Percentiles rank a stretch among this genome's conserved stretches.
phyloP scores from a whole-genome alignment of 306 rosid genomes.

The Dalbergia cochinchinensis region DNA sequence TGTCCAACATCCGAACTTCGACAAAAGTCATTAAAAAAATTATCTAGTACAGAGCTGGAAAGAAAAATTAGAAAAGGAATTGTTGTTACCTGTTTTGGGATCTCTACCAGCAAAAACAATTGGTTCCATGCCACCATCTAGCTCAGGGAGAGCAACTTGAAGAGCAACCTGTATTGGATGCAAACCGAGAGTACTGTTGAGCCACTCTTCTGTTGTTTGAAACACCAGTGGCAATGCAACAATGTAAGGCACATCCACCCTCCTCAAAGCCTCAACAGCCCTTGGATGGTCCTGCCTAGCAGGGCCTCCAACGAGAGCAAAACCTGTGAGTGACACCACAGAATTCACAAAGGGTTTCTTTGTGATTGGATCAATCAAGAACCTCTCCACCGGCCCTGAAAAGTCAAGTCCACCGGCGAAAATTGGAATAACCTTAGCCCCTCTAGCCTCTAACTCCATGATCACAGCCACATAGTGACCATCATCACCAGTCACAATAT shows the following conservation, averaged over 20 bases:
- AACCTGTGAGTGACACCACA: slow-evolving; percentile 88
- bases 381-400: slow-evolving; percentile 96
- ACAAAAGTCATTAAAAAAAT: neutral
- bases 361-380: slow-evolving; percentile 76
- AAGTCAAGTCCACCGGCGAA: slow-evolving; percentile 96
- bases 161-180: slow-evolving; percentile 99
- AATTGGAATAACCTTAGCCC: slow-evolving; percentile 94
- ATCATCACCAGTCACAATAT: slow-evolving; percentile 98
- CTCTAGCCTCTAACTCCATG: slow-evolving; percentile 95
- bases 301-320: slow-evolving; percentile 99
- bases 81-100: slow-evolving; percentile 81
- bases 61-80: neutral
- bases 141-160: slow-evolving; percentile 98
- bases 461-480: slow-evolving; percentile 98
- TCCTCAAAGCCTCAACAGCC: slow-evolving; percentile 88
- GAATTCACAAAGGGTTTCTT: slow-evolving; percentile 87
- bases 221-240: slow-evolving; percentile 98
- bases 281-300: slow-evolving; percentile 99
- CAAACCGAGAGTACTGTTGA: slow-evolving; percentile 91
- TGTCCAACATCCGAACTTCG: neutral
- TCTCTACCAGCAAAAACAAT: slow-evolving; percentile 95
- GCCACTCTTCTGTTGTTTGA: slow-evolving; percentile 99
- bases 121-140: slow-evolving; percentile 99
- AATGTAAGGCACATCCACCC: slow-evolving; percentile 91
- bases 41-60: neutral